Base-by-base conservation (phyloP, 148 eudicot species). In the Camellia japonica region DNA sequence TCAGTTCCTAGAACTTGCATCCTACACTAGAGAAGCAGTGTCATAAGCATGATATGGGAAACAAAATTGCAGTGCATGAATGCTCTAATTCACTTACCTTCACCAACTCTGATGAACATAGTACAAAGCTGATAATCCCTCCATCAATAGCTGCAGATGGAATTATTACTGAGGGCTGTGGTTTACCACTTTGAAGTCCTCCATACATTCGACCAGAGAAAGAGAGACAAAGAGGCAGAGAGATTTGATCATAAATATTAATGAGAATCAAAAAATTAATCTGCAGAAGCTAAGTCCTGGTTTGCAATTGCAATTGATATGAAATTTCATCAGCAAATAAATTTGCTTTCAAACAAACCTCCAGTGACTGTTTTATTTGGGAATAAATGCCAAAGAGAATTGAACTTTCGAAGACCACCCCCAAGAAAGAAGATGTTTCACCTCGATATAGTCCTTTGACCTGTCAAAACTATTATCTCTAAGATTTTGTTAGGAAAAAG, bases 1-100 rank as follows among this genome's bases (percentile, higher is more conserved):
- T 90, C 98, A 73, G 95, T 88, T 49, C 97, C 99, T 81, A 92
- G 97, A 82, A 95, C 88, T 92, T 95, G 99, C 97, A 95, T 89
- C 89, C 97, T 95, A 84, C 99, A 95, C 99, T 95, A 92, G 83
- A 93, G 84, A 89, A 49, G 3, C 64, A 46, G 58, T 71, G 64
- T 71, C 44, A 71, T 42, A 71, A 71, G 60, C 75, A 71, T 51
- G 59, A 71, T 51, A 51, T 5, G 46, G 51, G 56, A 71, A 49
- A 54, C 60, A 60, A 18, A 7, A 79, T 6, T 80, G 3, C 20
- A 68, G 58, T 23, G 13, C 74, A 60, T 51, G 46, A 78, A 77
- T 62, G 63, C 66, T 74, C 76, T 49, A 61, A 38, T 65, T 49
- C 20, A 73, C 82, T 78, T 83, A 93, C 97, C 93, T 95, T 93